Evolutionary conservation across 176 grass and related monocot genomes (phyloP).

Genomic region (Zoysia japonica): DNA sequence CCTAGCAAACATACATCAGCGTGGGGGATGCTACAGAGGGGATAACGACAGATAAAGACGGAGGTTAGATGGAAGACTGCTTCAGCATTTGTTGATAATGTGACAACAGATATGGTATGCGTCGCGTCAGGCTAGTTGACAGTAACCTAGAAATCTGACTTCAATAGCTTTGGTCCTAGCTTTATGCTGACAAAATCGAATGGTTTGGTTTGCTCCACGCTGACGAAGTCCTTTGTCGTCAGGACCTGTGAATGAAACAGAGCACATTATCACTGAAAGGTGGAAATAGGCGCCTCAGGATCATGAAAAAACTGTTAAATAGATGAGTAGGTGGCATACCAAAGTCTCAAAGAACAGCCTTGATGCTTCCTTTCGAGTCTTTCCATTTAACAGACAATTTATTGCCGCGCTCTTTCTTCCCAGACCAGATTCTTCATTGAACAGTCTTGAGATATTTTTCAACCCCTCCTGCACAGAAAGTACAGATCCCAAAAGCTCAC

Average conservation of each 20-base stretch:
- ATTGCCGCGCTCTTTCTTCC: slow-evolving; percentile 73
- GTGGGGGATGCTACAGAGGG: slow-evolving; percentile 37
- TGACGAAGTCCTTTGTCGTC: slow-evolving; percentile 92
- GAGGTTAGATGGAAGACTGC: slow-evolving; percentile 14
- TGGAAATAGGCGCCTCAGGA: not conserved
- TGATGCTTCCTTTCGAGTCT: slow-evolving; percentile 91
- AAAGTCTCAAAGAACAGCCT: slow-evolving; percentile 99
- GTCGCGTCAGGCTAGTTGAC: slow-evolving; percentile 7
- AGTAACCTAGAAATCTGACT: slow-evolving; percentile 81
- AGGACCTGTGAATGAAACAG: slow-evolving; percentile 59
- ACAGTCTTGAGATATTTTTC: slow-evolving; percentile 89
- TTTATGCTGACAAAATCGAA: slow-evolving; percentile 64
- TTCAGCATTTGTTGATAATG: slow-evolving; percentile 41
- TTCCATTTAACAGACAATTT: slow-evolving; percentile 72
- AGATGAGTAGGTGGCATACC: slow-evolving; percentile 46
- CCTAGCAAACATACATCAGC: slow-evolving; percentile 48
- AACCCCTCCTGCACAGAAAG: slow-evolving; percentile 65
- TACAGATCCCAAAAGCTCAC: not conserved
- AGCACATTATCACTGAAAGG: not conserved
- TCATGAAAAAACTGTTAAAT: not conserved
- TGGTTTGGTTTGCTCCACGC: slow-evolving; percentile 71
- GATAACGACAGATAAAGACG: slow-evolving; percentile 49
- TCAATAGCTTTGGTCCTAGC: slow-evolving; percentile 83
- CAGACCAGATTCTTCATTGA: slow-evolving; percentile 76
- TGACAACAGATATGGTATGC: slow-evolving; percentile 40